Conservation (phyloP, 805 yeast species). For the Myxozyma monticola region DNA sequence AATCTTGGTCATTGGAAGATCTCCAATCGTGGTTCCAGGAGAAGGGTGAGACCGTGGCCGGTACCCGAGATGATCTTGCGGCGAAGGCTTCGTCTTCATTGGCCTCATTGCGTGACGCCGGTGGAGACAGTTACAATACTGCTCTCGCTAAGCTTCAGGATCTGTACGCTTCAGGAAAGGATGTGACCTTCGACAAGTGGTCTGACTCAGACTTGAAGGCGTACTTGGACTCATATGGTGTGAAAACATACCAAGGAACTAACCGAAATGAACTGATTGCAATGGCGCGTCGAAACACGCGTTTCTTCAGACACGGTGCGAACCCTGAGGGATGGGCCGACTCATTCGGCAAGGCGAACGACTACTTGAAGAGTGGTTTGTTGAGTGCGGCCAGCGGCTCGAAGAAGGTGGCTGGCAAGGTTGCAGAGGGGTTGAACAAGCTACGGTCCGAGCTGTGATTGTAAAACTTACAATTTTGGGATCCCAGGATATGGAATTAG, state of each 20-base stretch:
- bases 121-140: constrained; percentile 41
- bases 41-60: constrained; percentile 44
- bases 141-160: constrained; percentile 44
- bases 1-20: constrained; percentile 53
- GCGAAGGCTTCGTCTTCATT: constrained; percentile 48
- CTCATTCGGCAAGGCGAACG: constrained; percentile 13
- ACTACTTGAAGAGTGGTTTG: constrained; percentile 11
- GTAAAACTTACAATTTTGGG: too few species aligned
- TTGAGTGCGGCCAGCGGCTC: constrained; percentile 14
- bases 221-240: constrained; percentile 54
- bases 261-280: constrained; percentile 32
- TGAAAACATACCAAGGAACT: constrained; percentile 26
- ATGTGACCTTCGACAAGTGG: constrained; percentile 53
- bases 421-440: constrained; percentile 9
- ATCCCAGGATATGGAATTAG: too few species aligned
- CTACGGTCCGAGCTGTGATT: too few species aligned
- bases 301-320: constrained; percentile 24
- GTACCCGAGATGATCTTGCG: constrained; percentile 50
- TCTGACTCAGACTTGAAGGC: constrained; percentile 53
- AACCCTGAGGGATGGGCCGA: constrained; percentile 17
- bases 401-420: constrained; percentile 11
- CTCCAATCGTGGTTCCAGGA: constrained; percentile 52
- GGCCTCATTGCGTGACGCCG: constrained; percentile 49
- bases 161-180: constrained; percentile 42
- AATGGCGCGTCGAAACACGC: constrained; percentile 23